phyloP scores from a whole-genome alignment of 2,329 filamentous ascomycete species.

The Tolypocladium amazonense region DNA sequence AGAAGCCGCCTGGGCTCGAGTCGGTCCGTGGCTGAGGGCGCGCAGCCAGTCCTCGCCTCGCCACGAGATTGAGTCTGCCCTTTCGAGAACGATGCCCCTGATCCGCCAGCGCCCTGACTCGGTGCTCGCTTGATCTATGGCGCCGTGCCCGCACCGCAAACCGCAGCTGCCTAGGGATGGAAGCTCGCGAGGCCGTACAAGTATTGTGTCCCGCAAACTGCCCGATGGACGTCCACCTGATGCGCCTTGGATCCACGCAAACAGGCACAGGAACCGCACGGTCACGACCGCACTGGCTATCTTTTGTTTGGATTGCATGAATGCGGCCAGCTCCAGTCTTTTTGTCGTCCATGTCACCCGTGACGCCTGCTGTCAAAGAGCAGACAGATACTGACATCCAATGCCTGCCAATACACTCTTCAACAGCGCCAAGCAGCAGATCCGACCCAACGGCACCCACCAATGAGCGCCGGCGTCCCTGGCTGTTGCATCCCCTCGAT shows the following conservation, averaged over 20 bases:
- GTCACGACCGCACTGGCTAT: neutral
- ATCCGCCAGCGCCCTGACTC: neutral
- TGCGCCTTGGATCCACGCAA: neutral
- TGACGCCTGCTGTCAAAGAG: neutral
- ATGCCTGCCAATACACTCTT: neutral
- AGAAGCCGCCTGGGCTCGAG: neutral
- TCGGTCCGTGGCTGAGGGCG: neutral
- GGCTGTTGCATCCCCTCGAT: neutral
- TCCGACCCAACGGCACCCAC: neutral
- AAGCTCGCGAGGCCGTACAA: no score
- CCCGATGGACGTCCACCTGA: neutral
- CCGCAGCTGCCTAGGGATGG: no score
- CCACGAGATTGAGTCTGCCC: neutral
- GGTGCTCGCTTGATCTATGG: no score
- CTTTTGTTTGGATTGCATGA: neutral
- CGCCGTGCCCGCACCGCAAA: no score
- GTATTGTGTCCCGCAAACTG: neutral
- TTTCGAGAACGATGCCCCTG: neutral
- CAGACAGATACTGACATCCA: neutral
- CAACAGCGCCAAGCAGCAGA: neutral
- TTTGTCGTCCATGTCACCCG: neutral
- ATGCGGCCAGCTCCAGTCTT: neutral
- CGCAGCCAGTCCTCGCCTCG: neutral
- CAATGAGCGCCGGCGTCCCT: neutral
- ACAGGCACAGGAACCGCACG: neutral